phyloP scores from a whole-genome alignment of 164 flowering plant species.

The Akebia trifoliata region DNA sequence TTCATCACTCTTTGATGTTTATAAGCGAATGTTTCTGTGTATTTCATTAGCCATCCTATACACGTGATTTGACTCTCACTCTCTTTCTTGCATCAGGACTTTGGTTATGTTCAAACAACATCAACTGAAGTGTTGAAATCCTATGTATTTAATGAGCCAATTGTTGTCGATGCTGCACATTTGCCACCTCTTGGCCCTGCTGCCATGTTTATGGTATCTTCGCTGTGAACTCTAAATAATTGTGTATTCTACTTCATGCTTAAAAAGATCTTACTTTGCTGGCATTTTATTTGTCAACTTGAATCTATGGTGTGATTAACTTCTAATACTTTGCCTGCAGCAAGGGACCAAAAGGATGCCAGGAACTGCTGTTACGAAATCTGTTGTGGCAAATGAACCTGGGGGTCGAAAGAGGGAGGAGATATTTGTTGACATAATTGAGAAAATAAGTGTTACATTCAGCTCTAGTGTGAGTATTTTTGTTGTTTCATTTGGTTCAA shows the following conservation, averaged over 20 bases:
- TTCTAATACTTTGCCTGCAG: constrained; percentile 39
- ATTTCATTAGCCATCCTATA: neutral
- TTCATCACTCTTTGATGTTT: neutral
- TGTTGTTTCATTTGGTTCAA: constrained; percentile 2
- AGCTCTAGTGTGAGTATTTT: constrained; percentile 82
- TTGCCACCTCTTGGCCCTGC: constrained; percentile 85
- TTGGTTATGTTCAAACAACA: constrained; percentile 93
- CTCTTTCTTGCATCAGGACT: constrained; percentile 52
- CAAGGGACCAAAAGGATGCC: constrained; percentile 96
- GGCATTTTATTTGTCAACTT: neutral
- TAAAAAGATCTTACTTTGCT: neutral
- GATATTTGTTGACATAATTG: constrained; percentile 91
- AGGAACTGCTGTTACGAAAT: constrained; percentile 92
- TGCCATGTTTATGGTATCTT: constrained; percentile 78
- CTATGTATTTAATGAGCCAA: constrained; percentile 87
- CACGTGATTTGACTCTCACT: constrained; percentile 4
- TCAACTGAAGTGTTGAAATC: constrained; percentile 92
- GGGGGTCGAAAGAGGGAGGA: constrained; percentile 92
- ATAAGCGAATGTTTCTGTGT: neutral
- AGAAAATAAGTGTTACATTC: constrained; percentile 89
- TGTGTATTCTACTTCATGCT: neutral
- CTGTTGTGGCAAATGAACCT: constrained; percentile 91
- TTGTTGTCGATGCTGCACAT: constrained; percentile 72
- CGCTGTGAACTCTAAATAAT: constrained; percentile 2
- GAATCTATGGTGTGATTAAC: constrained; percentile 12